Base-by-base conservation (phyloP, 192 early-diverging fungal species). In the Entomortierella parvispora region DNA sequence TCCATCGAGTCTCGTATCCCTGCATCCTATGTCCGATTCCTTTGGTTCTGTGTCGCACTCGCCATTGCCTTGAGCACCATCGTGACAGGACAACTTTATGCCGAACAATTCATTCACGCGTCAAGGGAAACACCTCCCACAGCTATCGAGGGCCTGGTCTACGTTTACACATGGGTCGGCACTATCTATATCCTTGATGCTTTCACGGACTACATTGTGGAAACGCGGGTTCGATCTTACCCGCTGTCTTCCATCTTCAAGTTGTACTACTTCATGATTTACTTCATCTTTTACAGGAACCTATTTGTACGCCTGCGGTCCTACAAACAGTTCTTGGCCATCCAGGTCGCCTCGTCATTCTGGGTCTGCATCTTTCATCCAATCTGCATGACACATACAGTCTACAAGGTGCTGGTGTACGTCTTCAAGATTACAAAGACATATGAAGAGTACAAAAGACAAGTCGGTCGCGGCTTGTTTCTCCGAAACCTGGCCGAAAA, bases 251-350 rank as follows among this genome's bases (percentile, higher is more conserved):
- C 86, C 52, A 84, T 88, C 32, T 93, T 91, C 71, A 88, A 89
- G 58, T 80, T 92, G 54, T 93, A 93, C 62, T 93, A 91, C 55
- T 92, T 90, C 69, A 91, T 91, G 85, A 89, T 90, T 23, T 93
- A 93, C 66, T 93, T 92, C 63, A 91, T 93, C 58, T 93, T 93
- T 67, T 92, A 93, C 75, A 85, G 92, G 50, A 93, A 90, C 58
- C 64, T 93, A 54, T 93, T 93, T 78, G 90, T 89, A 20, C 84
- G 90, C 1, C 76, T 93, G 40, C 87, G 90, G 58, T 87, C 88
- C 3, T 83, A 83, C 17, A 86, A 90, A 44, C 90, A 91, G 56
- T 90, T 90, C 43, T 67, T 90, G 22, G 63, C 84, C 20, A 80
- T 93, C 49, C 92, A 93, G 68, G 63, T 90, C 40, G 90, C 82